Evolutionary conservation across 768 basidiomycete species (phyloP), one percentile per base, ranked within the genome.

Genomic region (Sporobolomyces roseus): DNA sequence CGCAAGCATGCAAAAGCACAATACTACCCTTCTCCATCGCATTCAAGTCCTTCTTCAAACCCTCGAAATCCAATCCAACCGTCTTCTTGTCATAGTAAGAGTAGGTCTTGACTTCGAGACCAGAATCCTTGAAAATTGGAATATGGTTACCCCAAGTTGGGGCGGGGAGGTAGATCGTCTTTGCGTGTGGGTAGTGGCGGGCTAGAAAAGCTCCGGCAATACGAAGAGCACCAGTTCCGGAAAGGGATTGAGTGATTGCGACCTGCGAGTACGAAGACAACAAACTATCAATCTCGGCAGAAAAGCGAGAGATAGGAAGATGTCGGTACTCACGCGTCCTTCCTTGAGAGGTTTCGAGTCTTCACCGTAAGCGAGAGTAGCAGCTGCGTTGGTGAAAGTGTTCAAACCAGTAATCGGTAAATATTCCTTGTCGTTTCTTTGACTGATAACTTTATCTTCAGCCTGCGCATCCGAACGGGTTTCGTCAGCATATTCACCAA

Each of bases 111-210:
- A 92, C 91, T 65, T 88, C 83, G 69, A 99, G 87, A 45, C 89
- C 92, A 21, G 92, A 90, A 75, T 93, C 93, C 75, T 84, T 87
- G 81, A 93, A 88, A 76, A 98, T 89, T 25, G 91, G 87, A 72
- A 87, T 84, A 79, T 99, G 96, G 87, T 80, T 80, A 86, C 93
- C 87, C 94, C 94, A 99, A 12, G 94, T 94, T 30, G 94, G 94
- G 75, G 91, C 85, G 77, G 93, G 93, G 74, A 99, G 77, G 78
- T 88, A 92, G 70, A 96, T 80, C 71, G 83, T 84, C 75, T 88
- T 87, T 55, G 83, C 78, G 60, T 86, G 84, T 4, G 82, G 80
- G 80, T 94, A 96, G 81, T 89, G 93, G 68, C 83, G 83, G 69
- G 87, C 86, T 72, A 97, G 80, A 83, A 96, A 96, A 60, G 92